Base-by-base conservation (phyloP, 768 basidiomycete genomes). In the Kondoa malvinella region DNA sequence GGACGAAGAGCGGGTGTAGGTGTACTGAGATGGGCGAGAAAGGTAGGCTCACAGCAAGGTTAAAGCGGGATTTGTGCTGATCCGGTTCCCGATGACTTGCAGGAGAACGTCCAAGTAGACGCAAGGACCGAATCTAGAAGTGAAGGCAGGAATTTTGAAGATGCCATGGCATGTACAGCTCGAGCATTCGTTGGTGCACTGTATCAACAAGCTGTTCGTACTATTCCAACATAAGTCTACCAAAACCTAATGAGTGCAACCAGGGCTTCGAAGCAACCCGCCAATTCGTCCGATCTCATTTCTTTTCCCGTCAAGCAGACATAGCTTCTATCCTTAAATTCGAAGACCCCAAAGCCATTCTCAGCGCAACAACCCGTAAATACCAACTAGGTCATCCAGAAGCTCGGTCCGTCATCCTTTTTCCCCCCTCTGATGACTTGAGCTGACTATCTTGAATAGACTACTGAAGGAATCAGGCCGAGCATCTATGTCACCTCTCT, bases 381-480 rank as follows among this genome's bases (percentile, higher is more conserved):
- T 86, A 85, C 74, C 79, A 81, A 33, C 80, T 85, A 66, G 83
- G 87, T 75, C 78, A 81, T 69, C 84, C 87, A 73, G 81, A 82
- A 71, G 87, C 86, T 27, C 80, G 88, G 88, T 87, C 71, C 50
- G 81, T 72, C 25, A 16, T 21, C 3, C n/a, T 56, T 32, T 32
- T 32, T 29, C 14, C 17, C 25, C 66, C 34, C 66, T 72, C 61
- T 73, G 29, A 17, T 1, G 31, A 4, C 4, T 29, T n/a, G n/a
- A n/a, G n/a, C n/a, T n/a, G n/a, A n/a, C n/a, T n/a, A n/a, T n/a
- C n/a, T n/a, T n/a, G n/a, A n/a, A n/a, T n/a, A 67, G 91, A 76
- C 77, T 99, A 66, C 79, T 99, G 68, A 90, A 87, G 75, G 92
- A 96, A 77, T 91, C 92, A 0, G 95, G 95, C 75, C 86, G 92